These are phyloP conservation scores for Calocera viscosa DNA, from an alignment of 768 basidiomycete species.

Conservation along the genomic window DNA sequence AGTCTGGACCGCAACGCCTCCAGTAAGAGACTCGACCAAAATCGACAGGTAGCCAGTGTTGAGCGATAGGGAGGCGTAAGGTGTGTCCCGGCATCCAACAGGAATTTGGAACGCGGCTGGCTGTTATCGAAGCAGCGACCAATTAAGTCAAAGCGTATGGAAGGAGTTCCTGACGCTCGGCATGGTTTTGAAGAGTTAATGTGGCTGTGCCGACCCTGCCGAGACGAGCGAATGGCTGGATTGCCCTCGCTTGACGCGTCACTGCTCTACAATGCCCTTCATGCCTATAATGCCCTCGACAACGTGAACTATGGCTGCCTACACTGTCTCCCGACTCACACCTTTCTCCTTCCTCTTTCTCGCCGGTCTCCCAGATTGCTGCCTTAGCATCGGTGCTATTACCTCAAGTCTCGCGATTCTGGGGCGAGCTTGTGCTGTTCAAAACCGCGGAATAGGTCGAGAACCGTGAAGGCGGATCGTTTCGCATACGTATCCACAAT, in stretches of 20 bases:
- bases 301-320: too few relatives aligned
- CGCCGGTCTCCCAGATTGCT: too few relatives aligned
- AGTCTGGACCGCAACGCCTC: background rate
- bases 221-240: too few relatives aligned
- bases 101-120: background rate
- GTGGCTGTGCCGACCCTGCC: background rate
- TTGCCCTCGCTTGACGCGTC: too few relatives aligned
- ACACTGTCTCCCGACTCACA: too few relatives aligned
- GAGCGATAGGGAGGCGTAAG: background rate
- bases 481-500: constrained; percentile 29
- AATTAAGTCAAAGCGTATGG: background rate
- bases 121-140: background rate
- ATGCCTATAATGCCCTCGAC: too few relatives aligned
- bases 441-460: constrained; percentile 26
- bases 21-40: background rate
- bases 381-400: too few relatives aligned
- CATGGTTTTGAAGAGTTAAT: background rate
- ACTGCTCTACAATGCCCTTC: too few relatives aligned
- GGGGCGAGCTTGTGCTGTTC: constrained; percentile 26
- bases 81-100: background rate
- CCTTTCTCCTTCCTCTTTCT: too few relatives aligned
- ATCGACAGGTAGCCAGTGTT: background rate
- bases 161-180: too few relatives aligned
- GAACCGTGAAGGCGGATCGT: constrained; percentile 19
- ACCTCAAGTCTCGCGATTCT: constrained; percentile 27